Evolutionary conservation across 176 grass and related monocot genomes (phyloP).

Genomic region (Phoenix roebelenii): DNA sequence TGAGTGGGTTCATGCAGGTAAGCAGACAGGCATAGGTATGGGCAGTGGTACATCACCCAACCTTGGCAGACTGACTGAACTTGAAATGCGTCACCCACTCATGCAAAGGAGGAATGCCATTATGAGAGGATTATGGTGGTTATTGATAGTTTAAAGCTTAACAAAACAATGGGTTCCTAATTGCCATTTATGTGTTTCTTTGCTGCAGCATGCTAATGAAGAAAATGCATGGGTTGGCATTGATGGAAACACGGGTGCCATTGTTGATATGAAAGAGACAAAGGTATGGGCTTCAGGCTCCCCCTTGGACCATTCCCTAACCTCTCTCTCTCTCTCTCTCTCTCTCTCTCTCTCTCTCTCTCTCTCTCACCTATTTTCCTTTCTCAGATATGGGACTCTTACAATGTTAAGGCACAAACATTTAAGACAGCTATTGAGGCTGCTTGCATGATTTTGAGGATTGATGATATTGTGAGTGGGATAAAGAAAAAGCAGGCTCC

Average conservation of each 20-base stretch:
- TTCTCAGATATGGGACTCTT: constrained; percentile 87
- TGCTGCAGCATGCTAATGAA: constrained; percentile 76
- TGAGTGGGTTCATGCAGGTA: too few species aligned
- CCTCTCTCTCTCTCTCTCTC: constrained; percentile 3
- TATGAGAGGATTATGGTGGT: too few species aligned
- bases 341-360: not conserved
- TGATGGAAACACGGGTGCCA: constrained; percentile 73
- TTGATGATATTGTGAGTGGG: constrained; percentile 92
- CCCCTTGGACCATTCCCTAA: too few species aligned
- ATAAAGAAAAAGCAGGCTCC: constrained; percentile 87
- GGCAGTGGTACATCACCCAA: too few species aligned
- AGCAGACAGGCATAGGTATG: too few species aligned
- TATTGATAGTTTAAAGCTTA: too few species aligned
- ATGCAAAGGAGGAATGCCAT: too few species aligned
- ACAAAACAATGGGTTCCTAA: too few species aligned
- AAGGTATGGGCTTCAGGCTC: constrained; percentile 29
- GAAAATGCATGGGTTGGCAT: constrained; percentile 93
- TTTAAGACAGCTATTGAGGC: constrained; percentile 98
- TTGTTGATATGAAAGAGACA: constrained; percentile 89
- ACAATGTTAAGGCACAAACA: constrained; percentile 89
- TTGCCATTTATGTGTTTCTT: too few species aligned
- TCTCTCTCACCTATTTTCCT: not conserved
- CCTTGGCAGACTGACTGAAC: too few species aligned
- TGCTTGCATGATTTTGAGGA: constrained; percentile 89
- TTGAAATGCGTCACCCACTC: too few species aligned